Conservation (phyloP, 768 basidiomycete genomes). For the Xerocomellus dryophilus region DNA sequence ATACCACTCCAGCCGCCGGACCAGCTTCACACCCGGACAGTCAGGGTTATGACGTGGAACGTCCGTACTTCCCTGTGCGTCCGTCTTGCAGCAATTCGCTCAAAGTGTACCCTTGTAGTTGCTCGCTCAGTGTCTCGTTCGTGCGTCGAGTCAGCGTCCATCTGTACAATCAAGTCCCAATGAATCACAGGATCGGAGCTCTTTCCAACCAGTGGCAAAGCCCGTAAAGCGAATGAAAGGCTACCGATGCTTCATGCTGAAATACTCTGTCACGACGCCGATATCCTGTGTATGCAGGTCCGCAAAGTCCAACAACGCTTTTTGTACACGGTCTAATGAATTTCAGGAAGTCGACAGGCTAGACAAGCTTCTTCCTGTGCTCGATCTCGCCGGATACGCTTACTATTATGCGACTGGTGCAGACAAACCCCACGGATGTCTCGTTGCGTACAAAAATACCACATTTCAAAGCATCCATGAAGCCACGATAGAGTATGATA, state of each 20-base stretch:
- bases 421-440: conserved; percentile 80
- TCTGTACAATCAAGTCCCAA: neutral
- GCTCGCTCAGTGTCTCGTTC: conserved; percentile 74
- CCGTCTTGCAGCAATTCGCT: neutral
- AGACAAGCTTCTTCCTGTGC: conserved; percentile 63
- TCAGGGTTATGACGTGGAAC: conserved; percentile 81
- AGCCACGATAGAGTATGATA: conserved; percentile 66
- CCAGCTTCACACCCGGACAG: neutral
- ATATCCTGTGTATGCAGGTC: conserved; percentile 87
- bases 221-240: conserved; percentile 71
- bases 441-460: conserved; percentile 67
- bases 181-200: conserved; percentile 61
- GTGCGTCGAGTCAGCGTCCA: conserved; percentile 44
- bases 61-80: conserved; percentile 44
- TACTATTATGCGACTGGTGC: conserved; percentile 67
- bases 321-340: neutral
- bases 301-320: conserved; percentile 8
- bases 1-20: conserved; percentile 19
- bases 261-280: conserved; percentile 66
- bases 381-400: conserved; percentile 63
- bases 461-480: conserved; percentile 47
- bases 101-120: conserved; percentile 42
- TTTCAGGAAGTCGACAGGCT: conserved; percentile 83
- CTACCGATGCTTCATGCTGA: conserved; percentile 76
- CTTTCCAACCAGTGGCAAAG: conserved; percentile 77